phyloP scores from a whole-genome alignment of 441 rosid species.

The Brassica balearica region DNA sequence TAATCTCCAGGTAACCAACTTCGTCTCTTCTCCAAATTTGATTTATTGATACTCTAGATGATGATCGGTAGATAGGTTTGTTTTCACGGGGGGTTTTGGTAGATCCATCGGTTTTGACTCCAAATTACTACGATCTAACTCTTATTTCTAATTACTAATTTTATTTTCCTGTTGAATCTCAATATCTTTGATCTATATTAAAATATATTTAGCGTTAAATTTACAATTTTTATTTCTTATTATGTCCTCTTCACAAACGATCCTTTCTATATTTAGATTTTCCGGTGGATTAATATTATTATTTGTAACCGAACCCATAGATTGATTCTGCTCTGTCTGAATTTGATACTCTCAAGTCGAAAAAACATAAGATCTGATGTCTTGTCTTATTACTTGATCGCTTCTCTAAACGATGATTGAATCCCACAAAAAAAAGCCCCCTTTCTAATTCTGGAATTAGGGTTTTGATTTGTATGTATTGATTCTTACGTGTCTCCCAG shows the following conservation, averaged over 20 bases:
- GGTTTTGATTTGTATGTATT: neutral
- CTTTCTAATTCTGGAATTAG: neutral
- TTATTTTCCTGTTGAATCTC: neutral
- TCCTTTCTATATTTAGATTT: conserved; percentile 28
- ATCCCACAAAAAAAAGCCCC: conserved; percentile 5
- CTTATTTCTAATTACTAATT: neutral
- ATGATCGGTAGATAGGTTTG: neutral
- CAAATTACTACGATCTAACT: conserved; percentile 27
- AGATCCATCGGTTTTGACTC: conserved; percentile 31
- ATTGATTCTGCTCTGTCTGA: neutral
- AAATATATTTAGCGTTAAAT: too few species aligned
- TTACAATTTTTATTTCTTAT: conserved; percentile 28
- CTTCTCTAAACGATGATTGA: neutral
- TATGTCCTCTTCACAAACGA: conserved; percentile 14
- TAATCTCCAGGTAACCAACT: conserved; percentile 32
- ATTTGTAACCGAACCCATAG: conserved; percentile 13
- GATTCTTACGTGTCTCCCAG: conserved; percentile 14
- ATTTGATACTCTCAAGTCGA: neutral
- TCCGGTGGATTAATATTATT: neutral
- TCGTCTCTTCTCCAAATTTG: neutral
- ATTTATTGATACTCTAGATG: neutral
- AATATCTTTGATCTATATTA: conserved; percentile 16
- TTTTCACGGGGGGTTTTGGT: conserved; percentile 3
- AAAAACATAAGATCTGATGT: conserved; percentile 26
- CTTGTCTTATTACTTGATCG: neutral